Evolutionary conservation across 2,329 filamentous ascomycete genomes (phyloP), one percentile per base, ranked within the genome.

Genomic region (Colletotrichum lentis): DNA sequence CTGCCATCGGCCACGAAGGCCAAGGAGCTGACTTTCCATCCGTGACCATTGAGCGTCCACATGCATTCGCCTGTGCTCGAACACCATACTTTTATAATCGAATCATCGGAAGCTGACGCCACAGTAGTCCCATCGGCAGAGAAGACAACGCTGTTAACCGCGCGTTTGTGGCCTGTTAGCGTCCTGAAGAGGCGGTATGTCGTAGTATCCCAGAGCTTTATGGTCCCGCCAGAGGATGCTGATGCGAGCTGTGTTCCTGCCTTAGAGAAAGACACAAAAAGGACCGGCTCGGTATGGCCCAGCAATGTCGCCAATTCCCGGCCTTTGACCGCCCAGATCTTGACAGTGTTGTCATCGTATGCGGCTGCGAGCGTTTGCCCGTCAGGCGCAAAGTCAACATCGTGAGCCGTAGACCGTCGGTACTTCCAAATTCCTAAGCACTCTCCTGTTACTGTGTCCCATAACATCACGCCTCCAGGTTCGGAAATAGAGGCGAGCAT

Each of bases 381-480:
- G 6, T 47, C n/a, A 14, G n/a, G 11, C 16, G 46, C 20, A 3
- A 16, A 47, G 46, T 20, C 46, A 3, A 14, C 20, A 8, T 2
- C 6, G 10, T 11, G 11, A 46, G 8, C 6, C 2, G 0, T 1
- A 5, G 2, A 5, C 20, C 7, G 2, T 2, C 7, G 3, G 1
- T 31, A 2, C 7, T 46, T 5, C 2, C 20, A 12, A 14, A 20
- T 47, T 20, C 3, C n/a, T 6, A 47, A 20, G 22, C 11, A 16
- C 20, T 47, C 11, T 2, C 44, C 44, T 24, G 44, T 6, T 24
- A 12, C 7, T 11, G 14, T n/a, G 20, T 47, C 44, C 20, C 44
- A 24, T 11, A 24, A 1, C 44, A 22, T 47, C 0, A 24, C 3
- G 5, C n/a, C 20, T 1, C 44, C 3, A 20, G 2, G 5, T 0